A percentile compares a stretch with the other conserved stretches of the same genome.
Evolutionary conservation across 306 rosid species (phyloP).

Genomic region (Begonia masoniana): DNA sequence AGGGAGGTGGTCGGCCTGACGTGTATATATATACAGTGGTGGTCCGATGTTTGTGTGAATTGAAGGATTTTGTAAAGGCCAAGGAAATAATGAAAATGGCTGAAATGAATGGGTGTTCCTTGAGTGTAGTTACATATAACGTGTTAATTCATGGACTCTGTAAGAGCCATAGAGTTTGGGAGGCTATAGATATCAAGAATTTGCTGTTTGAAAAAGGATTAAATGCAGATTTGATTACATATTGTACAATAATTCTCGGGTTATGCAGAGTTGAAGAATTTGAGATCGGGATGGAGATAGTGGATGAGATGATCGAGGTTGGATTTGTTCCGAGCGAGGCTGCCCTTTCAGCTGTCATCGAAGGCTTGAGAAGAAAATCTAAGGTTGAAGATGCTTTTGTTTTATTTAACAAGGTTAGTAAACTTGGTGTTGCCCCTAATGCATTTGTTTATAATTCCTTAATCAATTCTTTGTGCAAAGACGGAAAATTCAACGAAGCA

Average conservation of each 20-base stretch:
- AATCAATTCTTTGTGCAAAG: conserved; percentile 64
- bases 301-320: conserved; percentile 64
- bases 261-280: conserved; percentile 52
- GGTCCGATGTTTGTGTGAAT: conserved; percentile 53
- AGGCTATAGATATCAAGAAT: conserved; percentile 57
- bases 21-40: conserved; percentile 51
- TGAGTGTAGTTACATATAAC: conserved; percentile 53
- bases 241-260: conserved; percentile 63
- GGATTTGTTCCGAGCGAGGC: conserved; percentile 62
- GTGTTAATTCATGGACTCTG: conserved; percentile 74
- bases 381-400: conserved; percentile 41
- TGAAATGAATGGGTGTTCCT: conserved; percentile 34
- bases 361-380: conserved; percentile 59
- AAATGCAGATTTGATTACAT: conserved; percentile 59
- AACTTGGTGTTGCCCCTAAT: conserved; percentile 46
- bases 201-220: conserved; percentile 49
- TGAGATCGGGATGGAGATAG: conserved; percentile 29
- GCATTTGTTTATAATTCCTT: conserved; percentile 59
- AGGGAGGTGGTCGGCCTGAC: conserved; percentile 54
- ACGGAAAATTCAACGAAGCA: conserved; percentile 55
- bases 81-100: conserved; percentile 45
- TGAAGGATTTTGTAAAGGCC: conserved; percentile 52
- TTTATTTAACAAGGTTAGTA: conserved; percentile 44
- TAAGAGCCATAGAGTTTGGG: conserved; percentile 40
- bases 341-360: conserved; percentile 50